Evolutionary conservation across 306 rosid species (phyloP).

Genomic region (Neltuma alba): DNA sequence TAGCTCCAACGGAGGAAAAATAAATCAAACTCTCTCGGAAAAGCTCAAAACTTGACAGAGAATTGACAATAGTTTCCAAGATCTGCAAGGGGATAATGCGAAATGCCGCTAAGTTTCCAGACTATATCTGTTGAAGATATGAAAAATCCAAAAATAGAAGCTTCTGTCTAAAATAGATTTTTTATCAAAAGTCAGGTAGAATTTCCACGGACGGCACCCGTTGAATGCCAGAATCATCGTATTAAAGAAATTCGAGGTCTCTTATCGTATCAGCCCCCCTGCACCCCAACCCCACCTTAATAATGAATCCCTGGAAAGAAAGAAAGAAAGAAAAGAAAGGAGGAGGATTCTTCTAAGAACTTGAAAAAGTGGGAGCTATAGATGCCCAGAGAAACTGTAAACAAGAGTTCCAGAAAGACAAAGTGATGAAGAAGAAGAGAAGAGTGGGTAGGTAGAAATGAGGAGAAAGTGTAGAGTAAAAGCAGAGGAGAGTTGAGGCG

Average conservation of each 20-base stretch:
- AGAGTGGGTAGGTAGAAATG: neutral
- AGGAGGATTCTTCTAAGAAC: neutral
- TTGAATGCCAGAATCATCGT: slow-evolving; percentile 76
- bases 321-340: neutral
- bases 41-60: slow-evolving; percentile 6
- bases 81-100: neutral
- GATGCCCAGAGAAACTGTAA: slow-evolving; percentile 22
- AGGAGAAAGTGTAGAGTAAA: slow-evolving; percentile 46
- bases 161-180: slow-evolving; percentile 64
- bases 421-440: neutral
- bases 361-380: slow-evolving; percentile 7
- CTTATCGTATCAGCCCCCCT: slow-evolving; percentile 40
- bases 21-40: neutral
- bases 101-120: slow-evolving; percentile 49
- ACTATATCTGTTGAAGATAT: slow-evolving; percentile 66
- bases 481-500: slow-evolving; percentile 18
- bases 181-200: slow-evolving; percentile 51
- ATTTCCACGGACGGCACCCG: slow-evolving; percentile 56
- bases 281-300: slow-evolving; percentile 26
- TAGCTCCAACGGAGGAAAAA: neutral
- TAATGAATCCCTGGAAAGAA: slow-evolving; percentile 30
- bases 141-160: slow-evolving; percentile 91
- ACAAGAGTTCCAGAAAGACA: neutral
- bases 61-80: neutral
- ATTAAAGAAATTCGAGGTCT: slow-evolving; percentile 39